Conservation (phyloP, 2,329 filamentous ascomycete species). For the Cytospora piceicola region DNA sequence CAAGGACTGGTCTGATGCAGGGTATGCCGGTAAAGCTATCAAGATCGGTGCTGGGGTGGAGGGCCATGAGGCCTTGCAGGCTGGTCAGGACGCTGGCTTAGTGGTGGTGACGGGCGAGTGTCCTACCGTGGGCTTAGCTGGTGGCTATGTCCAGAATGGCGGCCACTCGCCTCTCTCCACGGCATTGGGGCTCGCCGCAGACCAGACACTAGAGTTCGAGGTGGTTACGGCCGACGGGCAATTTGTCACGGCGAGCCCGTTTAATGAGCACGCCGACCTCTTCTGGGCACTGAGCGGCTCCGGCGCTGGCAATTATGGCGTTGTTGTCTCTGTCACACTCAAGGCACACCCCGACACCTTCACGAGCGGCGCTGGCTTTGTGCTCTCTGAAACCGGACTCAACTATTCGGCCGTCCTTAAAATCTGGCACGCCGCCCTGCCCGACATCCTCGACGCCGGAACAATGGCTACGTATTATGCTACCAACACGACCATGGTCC, state of each 20-base stretch:
- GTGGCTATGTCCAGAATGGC: conserved; percentile 53
- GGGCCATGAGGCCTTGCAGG: conserved; percentile 55
- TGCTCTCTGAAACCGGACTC: conserved; percentile 22
- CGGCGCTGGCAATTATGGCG: conserved; percentile 43
- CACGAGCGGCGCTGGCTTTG: no score
- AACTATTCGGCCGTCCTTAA: conserved; percentile 33
- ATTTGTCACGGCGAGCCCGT: conserved; percentile 43
- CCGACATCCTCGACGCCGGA: conserved; percentile 30
- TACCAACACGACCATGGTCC: conserved; percentile 34
- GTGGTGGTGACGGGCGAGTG: conserved; percentile 34
- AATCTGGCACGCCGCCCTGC: conserved; percentile 34
- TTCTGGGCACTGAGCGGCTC: conserved; percentile 55
- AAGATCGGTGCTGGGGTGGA: conserved; percentile 60
- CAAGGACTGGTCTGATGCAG: conserved; percentile 27
- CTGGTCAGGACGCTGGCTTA: conserved; percentile 50
- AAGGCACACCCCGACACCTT: conserved; percentile 30
- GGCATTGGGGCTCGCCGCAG: conserved; percentile 53
- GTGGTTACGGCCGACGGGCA: conserved; percentile 51
- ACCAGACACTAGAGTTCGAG: conserved; percentile 53
- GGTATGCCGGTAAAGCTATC: conserved; percentile 53
- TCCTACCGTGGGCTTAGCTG: conserved; percentile 53
- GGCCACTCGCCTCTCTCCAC: conserved; percentile 58
- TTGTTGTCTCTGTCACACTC: conserved; percentile 38
- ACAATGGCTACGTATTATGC: conserved; percentile 34
- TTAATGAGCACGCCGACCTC: conserved; percentile 49